Evolutionary conservation across 345 rosid species (phyloP), one percentile per base, ranked within the genome.

Genomic region (Murraya paniculata): DNA sequence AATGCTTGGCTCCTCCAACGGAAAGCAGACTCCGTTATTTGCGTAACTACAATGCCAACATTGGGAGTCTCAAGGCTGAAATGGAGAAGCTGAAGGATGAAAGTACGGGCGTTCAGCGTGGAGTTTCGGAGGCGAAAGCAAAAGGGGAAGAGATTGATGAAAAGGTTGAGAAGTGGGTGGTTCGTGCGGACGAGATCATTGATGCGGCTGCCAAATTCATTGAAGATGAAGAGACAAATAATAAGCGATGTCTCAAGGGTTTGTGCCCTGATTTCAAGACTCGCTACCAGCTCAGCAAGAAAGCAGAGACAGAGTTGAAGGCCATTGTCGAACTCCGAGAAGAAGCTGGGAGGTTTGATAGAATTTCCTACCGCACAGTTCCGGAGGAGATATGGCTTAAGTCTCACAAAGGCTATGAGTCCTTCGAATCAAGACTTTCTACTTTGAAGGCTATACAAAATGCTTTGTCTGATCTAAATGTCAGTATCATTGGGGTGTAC

Each of bases 341-440:
- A 41, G 53, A 38, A 58, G 64, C 7, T 4, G 5, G 31, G 14
- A 19, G 2, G 19, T 71, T 81, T 56, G 73, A 3, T 19, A 30
- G 16, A 67, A 35, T 82, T 56, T 55, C 67, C 19, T 27, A 59
- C 24, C 68, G 8, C 2, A 9, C 36, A 14, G 24, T 60, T 60
- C 67, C 62, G 1, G 58, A 48, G 48, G 75, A 33, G n/a, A 62
- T 71, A 38, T 22, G 48, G 55, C 69, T 75, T 2, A 1, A 55
- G 0, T 2, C 77, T 2, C 1, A 24, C 30, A 57, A 35, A 38
- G 66, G 53, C 6, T 82, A 53, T 13, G n/a, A 38, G 75, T 8
- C 68, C 31, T 62, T 82, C 31, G 73, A 79, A 24, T 82, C 85
- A 4, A 75, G 85, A 64, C 27, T 36, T 19, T 18, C 30, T 2